Conservation (phyloP, 2,329 filamentous ascomycete genomes). For the Fusarium chuoi region DNA sequence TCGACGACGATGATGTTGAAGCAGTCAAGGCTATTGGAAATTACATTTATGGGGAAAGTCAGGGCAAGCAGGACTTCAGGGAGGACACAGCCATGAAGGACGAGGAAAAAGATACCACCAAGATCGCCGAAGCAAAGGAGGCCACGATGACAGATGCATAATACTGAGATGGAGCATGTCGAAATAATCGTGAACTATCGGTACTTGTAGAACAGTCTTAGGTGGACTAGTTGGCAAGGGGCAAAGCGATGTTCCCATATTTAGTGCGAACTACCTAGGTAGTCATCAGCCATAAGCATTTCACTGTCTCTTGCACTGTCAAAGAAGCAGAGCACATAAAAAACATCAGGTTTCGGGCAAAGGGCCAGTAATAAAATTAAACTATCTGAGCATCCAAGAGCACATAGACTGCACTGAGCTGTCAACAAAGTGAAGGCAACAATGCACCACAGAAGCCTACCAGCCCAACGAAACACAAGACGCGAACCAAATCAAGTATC, state of each 20-base stretch:
- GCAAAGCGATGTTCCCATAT: slow-evolving; percentile 31
- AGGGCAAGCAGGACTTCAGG: slow-evolving; percentile 12
- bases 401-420: slow-evolving; percentile 25
- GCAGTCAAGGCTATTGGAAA: slow-evolving; percentile 39
- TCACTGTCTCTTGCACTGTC: neutral
- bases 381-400: slow-evolving; percentile 30
- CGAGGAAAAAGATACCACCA: neutral
- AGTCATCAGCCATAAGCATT: neutral
- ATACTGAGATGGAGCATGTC: neutral
- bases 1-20: slow-evolving; percentile 42
- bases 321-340: neutral
- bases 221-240: slow-evolving; percentile 10
- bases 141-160: slow-evolving; percentile 33
- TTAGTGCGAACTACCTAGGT: neutral
- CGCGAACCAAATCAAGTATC: neutral
- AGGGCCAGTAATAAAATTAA: slow-evolving; percentile 28
- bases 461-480: neutral
- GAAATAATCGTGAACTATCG: neutral
- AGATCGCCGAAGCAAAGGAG: slow-evolving; percentile 22
- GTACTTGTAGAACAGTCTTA: slow-evolving; percentile 8
- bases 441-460: neutral
- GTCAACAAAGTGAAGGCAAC: slow-evolving; percentile 5
- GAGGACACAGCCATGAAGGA: slow-evolving; percentile 40
- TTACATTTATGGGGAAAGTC: slow-evolving; percentile 44
- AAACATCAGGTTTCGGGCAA: neutral